Conservation (phyloP, 2,329 filamentous ascomycete genomes). For the Fusarium citri region DNA sequence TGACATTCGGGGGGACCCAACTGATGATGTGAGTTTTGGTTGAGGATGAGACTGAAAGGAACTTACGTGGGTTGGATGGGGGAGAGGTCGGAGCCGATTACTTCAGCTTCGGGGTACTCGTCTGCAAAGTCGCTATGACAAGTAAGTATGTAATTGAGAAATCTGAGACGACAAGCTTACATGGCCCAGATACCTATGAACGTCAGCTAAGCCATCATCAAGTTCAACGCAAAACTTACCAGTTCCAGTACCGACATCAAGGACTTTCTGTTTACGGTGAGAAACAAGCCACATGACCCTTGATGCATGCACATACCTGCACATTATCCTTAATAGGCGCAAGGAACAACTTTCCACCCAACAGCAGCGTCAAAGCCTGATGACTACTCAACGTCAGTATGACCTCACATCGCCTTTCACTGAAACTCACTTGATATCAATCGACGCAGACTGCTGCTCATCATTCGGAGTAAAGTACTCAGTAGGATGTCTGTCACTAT, state of each 20-base stretch:
- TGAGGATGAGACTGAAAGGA: rapidly evolving
- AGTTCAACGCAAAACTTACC: background rate
- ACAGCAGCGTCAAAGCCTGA: slow-evolving; percentile 37
- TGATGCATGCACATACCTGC: slow-evolving; percentile 15
- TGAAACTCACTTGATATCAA: slow-evolving; percentile 38
- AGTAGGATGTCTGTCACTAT: slow-evolving; percentile 38
- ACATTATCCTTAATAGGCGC: slow-evolving; percentile 32
- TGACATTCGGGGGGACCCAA: slow-evolving; percentile 39
- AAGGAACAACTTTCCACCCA: slow-evolving; percentile 34
- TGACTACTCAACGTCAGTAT: slow-evolving; percentile 21
- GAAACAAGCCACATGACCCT: background rate
- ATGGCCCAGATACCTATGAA: slow-evolving; percentile 42
- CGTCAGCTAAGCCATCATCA: background rate
- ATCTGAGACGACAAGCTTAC: background rate
- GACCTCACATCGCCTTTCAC: rapidly evolving
- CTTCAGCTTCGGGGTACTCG: slow-evolving; percentile 34
- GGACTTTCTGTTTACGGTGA: slow-evolving; percentile 30
- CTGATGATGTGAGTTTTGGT: background rate
- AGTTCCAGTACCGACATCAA: slow-evolving; percentile 42
- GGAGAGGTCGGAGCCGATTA: slow-evolving; percentile 39
- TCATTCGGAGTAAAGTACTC: slow-evolving; percentile 45
- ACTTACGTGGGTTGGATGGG: slow-evolving; percentile 35
- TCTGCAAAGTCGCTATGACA: slow-evolving; percentile 35
- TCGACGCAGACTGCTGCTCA: slow-evolving; percentile 41
- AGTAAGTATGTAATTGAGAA: background rate